Percentiles rank a stretch among this genome's conserved stretches.
These are phyloP conservation scores for Neolentinus lepideus DNA, from an alignment of 1,284 basidiomycete genomes.

Conservation along the genomic window DNA sequence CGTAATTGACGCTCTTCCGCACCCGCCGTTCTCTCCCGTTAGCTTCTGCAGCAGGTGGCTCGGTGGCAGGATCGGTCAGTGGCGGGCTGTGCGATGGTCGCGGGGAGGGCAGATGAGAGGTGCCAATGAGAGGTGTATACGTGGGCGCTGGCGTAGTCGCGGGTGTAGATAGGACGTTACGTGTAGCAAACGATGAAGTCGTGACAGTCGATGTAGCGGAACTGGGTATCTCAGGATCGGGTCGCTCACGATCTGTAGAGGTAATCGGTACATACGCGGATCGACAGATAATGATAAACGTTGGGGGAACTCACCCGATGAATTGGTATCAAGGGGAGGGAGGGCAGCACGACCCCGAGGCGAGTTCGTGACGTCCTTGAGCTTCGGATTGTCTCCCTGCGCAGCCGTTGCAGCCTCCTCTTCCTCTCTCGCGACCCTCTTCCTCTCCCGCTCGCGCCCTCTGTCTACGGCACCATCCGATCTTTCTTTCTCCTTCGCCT, in stretches of 20 bases:
- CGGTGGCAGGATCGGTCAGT: neutral
- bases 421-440: constrained; percentile 26
- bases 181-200: constrained; percentile 23
- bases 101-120: constrained; percentile 31
- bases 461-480: constrained; percentile 20
- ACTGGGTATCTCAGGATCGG: constrained; percentile 29
- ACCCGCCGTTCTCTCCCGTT: constrained; percentile 51
- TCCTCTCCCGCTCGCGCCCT: constrained; percentile 29
- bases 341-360: constrained; percentile 28
- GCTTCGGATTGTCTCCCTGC: constrained; percentile 36
- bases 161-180: constrained; percentile 34
- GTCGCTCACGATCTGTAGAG: constrained; percentile 27
- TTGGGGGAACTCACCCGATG: constrained; percentile 19
- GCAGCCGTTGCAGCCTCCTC: constrained; percentile 25
- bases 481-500: constrained; percentile 22
- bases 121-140: constrained; percentile 13
- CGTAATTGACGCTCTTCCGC: constrained; percentile 81
- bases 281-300: neutral
- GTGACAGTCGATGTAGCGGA: constrained; percentile 19
- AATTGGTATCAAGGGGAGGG: constrained; percentile 28
- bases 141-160: constrained; percentile 30
- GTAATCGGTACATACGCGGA: constrained; percentile 8
- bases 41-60: constrained; percentile 23
- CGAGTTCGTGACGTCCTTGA: constrained; percentile 64
- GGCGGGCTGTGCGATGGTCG: constrained; percentile 41